These are phyloP conservation scores for Hyphopichia homilentoma DNA, from an alignment of 805 yeast genomes.

Conservation along the genomic window DNA sequence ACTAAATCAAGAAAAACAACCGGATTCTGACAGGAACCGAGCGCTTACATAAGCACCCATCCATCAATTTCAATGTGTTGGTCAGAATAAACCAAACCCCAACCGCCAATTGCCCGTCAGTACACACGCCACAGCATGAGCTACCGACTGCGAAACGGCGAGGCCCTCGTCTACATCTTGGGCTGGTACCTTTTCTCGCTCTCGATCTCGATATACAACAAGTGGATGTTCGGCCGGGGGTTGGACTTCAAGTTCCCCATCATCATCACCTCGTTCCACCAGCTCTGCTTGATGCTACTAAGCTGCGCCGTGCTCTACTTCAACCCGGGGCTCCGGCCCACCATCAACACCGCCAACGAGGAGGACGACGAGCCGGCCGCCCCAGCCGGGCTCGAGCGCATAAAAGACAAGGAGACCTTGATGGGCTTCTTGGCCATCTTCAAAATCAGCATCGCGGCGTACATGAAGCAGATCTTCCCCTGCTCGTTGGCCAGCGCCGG, in stretches of 20 bases:
- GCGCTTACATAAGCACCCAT: too few species aligned
- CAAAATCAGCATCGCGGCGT: slow-evolving; percentile 19
- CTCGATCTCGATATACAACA: slow-evolving; percentile 76
- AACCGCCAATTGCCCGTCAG: too few species aligned
- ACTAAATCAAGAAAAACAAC: too few species aligned
- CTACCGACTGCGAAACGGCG: too few species aligned
- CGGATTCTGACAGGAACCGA: too few species aligned
- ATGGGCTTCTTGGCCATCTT: slow-evolving; percentile 16
- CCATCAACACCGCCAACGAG: slow-evolving; percentile 7
- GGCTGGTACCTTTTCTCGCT: slow-evolving; percentile 76
- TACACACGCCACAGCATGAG: too few species aligned
- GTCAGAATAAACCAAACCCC: too few species aligned
- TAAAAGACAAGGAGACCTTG: slow-evolving; percentile 5
- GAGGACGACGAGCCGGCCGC: background rate
- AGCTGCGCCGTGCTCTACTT: slow-evolving; percentile 45
- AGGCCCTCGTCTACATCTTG: slow-evolving; percentile 28
- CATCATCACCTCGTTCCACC: slow-evolving; percentile 81
- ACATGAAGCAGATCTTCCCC: slow-evolving; percentile 61
- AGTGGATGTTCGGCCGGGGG: slow-evolving; percentile 93
- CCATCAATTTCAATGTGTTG: too few species aligned
- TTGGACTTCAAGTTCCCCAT: slow-evolving; percentile 81
- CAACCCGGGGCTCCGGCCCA: slow-evolving; percentile 48
- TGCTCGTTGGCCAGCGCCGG: slow-evolving; percentile 87
- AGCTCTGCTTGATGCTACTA: slow-evolving; percentile 57
- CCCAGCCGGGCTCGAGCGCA: slow-evolving; percentile 2